Percentiles rank a stretch among this genome's conserved stretches.
phyloP scores from a whole-genome alignment of 108 stramenopile genomes.

The Seminavis robusta region DNA sequence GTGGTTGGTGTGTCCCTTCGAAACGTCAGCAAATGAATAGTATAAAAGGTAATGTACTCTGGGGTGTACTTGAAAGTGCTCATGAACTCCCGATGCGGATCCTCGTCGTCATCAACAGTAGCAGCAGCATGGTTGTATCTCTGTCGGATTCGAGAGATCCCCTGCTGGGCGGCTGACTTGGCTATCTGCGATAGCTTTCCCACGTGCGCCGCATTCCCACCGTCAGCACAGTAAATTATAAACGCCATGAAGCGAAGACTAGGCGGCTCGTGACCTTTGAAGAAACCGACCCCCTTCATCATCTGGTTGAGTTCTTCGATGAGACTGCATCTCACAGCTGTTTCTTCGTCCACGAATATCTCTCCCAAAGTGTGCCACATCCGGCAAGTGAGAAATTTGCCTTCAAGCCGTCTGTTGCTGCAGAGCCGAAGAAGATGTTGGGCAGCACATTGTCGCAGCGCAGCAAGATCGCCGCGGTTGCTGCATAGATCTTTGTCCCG shows the following conservation, averaged over 20 bases:
- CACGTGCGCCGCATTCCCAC: constrained; percentile 67
- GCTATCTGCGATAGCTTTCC: constrained; percentile 36
- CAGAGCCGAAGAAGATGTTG: constrained; percentile 72
- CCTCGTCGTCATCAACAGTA: constrained; percentile 67
- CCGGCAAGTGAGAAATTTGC: constrained; percentile 42
- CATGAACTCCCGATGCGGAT: constrained; percentile 59
- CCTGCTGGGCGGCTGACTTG: constrained; percentile 47
- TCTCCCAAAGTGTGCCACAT: constrained; percentile 64
- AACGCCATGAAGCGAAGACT: constrained; percentile 70
- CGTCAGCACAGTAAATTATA: constrained; percentile 49
- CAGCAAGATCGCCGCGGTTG: constrained; percentile 46
- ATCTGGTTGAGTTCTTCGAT: constrained; percentile 68
- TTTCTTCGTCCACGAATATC: constrained; percentile 57
- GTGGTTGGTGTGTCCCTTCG: constrained; percentile 67
- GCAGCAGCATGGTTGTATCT: constrained; percentile 45
- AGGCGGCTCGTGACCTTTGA: constrained; percentile 46
- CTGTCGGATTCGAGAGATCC: constrained; percentile 53
- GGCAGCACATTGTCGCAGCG: constrained; percentile 70
- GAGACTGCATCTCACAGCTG: constrained; percentile 45
- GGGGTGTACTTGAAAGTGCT: constrained; percentile 77
- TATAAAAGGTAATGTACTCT: constrained; percentile 78
- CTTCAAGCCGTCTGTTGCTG: constrained; percentile 59
- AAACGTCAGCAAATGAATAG: constrained; percentile 71
- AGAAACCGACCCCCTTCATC: constrained; percentile 64
- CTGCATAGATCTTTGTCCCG: constrained; percentile 43